Percentiles rank a stretch among this genome's conserved stretches.
phyloP scores from a whole-genome alignment of 805 yeast genomes.

The Wickerhamomyces canadensis region DNA sequence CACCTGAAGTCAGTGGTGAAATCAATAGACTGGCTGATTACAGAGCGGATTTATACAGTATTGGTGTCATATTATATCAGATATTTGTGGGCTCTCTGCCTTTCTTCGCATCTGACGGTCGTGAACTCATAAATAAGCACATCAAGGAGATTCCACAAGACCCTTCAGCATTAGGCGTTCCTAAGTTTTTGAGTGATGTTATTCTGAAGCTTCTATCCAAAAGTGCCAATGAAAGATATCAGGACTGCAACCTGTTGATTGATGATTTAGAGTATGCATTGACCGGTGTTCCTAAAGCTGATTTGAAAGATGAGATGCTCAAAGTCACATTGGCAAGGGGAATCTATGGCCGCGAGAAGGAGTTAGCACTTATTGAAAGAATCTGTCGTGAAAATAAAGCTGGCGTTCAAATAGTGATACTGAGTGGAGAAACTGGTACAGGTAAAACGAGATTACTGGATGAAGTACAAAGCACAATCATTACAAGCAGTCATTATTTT shows the following conservation, averaged over 20 bases:
- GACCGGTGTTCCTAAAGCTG: conserved; percentile 1
- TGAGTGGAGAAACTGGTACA: conserved; percentile 38
- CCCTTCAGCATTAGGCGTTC: conserved; percentile 24
- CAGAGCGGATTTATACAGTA: conserved; percentile 42
- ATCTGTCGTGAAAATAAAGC: conserved; percentile 14
- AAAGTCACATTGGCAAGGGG: conserved; percentile 22
- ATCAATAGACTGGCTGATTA: conserved; percentile 34
- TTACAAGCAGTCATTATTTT: conserved; percentile 26
- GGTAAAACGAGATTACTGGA: conserved; percentile 40
- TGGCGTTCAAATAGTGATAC: conserved; percentile 26
- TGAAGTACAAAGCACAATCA: conserved; percentile 32
- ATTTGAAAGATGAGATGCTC: neutral
- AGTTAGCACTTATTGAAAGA: conserved; percentile 19
- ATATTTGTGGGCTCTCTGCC: conserved; percentile 41
- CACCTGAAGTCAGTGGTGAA: conserved; percentile 45
- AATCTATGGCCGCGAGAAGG: conserved; percentile 26
- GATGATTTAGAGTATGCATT: conserved; percentile 28
- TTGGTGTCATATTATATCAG: conserved; percentile 47
- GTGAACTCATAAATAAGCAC: conserved; percentile 35
- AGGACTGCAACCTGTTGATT: conserved; percentile 28
- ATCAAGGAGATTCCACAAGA: conserved; percentile 35
- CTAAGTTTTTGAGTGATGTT: conserved; percentile 30
- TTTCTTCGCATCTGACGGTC: conserved; percentile 34
- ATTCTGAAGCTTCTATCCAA: conserved; percentile 39
- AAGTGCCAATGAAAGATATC: conserved; percentile 34